Conservation (phyloP, 2,329 filamentous ascomycete genomes). For the Aspergillus pseudoglaucus region DNA sequence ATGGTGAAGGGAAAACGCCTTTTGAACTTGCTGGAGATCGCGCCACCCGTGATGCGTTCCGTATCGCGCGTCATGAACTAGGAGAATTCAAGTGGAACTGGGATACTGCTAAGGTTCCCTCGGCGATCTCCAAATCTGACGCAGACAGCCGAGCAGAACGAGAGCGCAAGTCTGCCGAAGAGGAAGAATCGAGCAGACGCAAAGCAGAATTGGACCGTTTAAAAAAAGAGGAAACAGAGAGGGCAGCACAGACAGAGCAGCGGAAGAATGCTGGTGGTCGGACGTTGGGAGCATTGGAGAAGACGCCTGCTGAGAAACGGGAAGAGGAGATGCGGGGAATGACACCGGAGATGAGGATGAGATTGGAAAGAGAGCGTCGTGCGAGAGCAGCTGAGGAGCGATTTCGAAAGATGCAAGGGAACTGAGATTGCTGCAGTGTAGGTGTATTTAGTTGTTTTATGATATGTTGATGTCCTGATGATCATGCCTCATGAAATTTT, state of each 20-base stretch:
- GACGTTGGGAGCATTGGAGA: slow-evolving; percentile 54
- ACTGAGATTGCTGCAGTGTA: slow-evolving; percentile 6
- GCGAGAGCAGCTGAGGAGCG: slow-evolving; percentile 89
- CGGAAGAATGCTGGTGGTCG: slow-evolving; percentile 49
- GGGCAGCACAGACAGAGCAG: slow-evolving; percentile 34
- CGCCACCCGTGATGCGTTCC: slow-evolving; percentile 81
- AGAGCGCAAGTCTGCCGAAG: slow-evolving; percentile 63
- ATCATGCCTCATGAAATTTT: not conserved
- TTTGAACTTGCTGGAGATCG: slow-evolving; percentile 86
- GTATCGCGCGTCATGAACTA: slow-evolving; percentile 74
- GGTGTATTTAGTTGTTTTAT: not conserved
- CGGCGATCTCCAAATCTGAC: slow-evolving; percentile 63
- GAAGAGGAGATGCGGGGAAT: slow-evolving; percentile 79
- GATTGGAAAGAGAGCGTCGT: slow-evolving; percentile 78
- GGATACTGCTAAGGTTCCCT: slow-evolving; percentile 67
- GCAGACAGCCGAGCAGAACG: slow-evolving; percentile 62
- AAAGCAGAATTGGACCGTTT: slow-evolving; percentile 69
- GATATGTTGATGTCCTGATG: not conserved
- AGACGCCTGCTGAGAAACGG: slow-evolving; percentile 71
- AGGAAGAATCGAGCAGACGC: slow-evolving; percentile 63
- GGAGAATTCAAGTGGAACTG: slow-evolving; percentile 74
- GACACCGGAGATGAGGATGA: slow-evolving; percentile 78
- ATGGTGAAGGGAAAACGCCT: slow-evolving; percentile 70
- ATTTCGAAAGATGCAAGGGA: slow-evolving; percentile 58
- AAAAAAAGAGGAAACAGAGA: slow-evolving; percentile 52